Evolutionary conservation across 306 rosid genomes (phyloP).

Genomic region (Vigna angularis): DNA sequence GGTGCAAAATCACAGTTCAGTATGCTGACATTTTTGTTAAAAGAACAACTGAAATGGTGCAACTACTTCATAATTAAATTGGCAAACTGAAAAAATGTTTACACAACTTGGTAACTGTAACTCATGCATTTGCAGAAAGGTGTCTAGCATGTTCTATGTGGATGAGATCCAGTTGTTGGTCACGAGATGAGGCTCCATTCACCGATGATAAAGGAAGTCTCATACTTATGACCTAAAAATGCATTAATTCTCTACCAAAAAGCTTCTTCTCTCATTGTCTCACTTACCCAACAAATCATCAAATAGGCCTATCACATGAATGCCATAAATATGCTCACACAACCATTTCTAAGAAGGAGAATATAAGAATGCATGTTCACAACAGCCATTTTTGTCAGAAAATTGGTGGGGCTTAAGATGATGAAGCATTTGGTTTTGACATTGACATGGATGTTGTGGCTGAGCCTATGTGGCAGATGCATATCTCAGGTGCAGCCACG

Average conservation of each 20-base stretch:
- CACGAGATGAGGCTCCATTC: slow-evolving; percentile 45
- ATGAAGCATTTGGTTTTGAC: slow-evolving; percentile 46
- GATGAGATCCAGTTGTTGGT: slow-evolving; percentile 13
- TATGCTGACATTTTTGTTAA: background rate
- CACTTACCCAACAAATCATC: slow-evolving; percentile 47
- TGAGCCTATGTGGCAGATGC: slow-evolving; percentile 53
- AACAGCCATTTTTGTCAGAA: background rate
- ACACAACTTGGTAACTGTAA: background rate
- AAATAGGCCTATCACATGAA: slow-evolving; percentile 47
- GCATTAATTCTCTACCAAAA: slow-evolving; percentile 36
- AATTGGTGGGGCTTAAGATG: slow-evolving; percentile 19
- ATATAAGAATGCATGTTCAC: slow-evolving; percentile 42
- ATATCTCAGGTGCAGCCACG: slow-evolving; percentile 55
- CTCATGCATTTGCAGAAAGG: slow-evolving; percentile 15
- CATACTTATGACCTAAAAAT: background rate
- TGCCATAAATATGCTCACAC: slow-evolving; percentile 35
- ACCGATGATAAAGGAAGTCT: slow-evolving; percentile 29
- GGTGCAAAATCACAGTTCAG: background rate
- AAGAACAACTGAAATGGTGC: background rate
- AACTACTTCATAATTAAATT: slow-evolving; percentile 10
- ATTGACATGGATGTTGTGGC: slow-evolving; percentile 42
- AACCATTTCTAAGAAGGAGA: background rate
- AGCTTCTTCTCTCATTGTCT: slow-evolving; percentile 34
- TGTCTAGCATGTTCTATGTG: slow-evolving; percentile 28
- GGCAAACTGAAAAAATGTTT: background rate